Base-by-base conservation (phyloP, 169 alveolate genomes). In the Eimeria brunetti region DNA sequence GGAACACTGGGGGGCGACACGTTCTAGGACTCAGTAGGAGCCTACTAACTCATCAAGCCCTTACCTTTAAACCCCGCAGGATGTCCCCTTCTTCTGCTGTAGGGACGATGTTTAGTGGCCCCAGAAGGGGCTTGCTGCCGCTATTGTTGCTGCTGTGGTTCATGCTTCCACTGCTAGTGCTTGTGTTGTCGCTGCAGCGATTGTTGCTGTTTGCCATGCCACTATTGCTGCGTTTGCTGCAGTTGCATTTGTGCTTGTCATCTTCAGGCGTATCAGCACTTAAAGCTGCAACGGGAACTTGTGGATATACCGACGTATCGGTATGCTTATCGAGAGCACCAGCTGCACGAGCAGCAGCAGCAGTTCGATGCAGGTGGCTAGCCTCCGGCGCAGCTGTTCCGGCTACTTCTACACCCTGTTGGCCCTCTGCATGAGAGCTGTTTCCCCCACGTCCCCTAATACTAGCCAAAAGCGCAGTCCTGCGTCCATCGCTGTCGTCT, bases 1-100 rank as follows among this genome's bases (percentile, higher is more conserved):
- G 78, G 22, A 44, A 30, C 78, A 67, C 24, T 67, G 24, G 33
- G 20, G 27, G 38, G 20, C 4, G 0, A 30, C 49, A 24, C 14
- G 27, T 9, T 6, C 49, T 5, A 7, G 78, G 49, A 2, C 36
- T 4, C 30, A 33, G 1, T 30, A 9, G 24, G 14, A 5, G 33
- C 12, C 22, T 4, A 16, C 4, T 67, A 14, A 33, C 18, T 49
- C 49, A 8, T 67, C 78, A 67, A 67, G 24, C 67, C 41, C 27
- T 44, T 53, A 81, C 89, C 89, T 81, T 49, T 49, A 81, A 24
- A 36, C 91, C 91, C 9, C 91, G 91, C 60, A 85, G 36, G 60
- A 85, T 85, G 44, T 85, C 91, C 44, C 91, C 91, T 30, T 85
- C 91, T 46, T 41, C 78, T 58, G 91, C 91, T 18, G 76, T 60